Percentiles rank a stretch among this genome's conserved stretches.
Conservation (phyloP, 2,329 filamentous ascomycete genomes). For the Sporothrix inflata region DNA sequence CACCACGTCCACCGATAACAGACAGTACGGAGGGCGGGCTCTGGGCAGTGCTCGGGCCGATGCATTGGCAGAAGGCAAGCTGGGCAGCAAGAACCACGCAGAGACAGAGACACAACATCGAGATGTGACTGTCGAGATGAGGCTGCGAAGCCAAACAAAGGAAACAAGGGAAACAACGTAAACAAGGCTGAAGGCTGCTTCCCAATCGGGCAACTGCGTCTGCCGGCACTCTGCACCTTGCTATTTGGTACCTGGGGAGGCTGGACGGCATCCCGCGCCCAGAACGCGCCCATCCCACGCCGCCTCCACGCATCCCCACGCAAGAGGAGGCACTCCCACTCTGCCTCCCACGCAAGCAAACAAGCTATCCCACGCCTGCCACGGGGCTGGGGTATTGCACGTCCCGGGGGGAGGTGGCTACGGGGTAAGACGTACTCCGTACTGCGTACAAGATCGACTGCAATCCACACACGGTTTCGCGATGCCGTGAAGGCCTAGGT, state of each 20-base stretch:
- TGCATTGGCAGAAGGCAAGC: no score
- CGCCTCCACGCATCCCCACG: conserved; percentile 19
- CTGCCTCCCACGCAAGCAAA: neutral
- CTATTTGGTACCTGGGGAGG: neutral
- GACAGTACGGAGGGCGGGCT: neutral
- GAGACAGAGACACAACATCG: neutral
- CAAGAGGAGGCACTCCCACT: neutral
- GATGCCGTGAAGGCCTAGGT: no score
- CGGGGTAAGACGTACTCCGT: no score
- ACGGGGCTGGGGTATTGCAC: neutral
- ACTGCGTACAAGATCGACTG: no score
- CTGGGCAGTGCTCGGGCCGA: neutral
- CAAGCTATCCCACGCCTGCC: neutral
- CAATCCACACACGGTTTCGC: no score
- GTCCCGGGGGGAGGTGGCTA: no score
- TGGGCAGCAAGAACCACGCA: neutral
- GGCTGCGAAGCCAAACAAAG: no score
- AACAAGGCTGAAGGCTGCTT: neutral
- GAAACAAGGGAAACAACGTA: neutral
- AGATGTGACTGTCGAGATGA: neutral
- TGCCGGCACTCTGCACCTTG: neutral
- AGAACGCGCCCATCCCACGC: conserved; percentile 9
- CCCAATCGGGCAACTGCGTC: neutral
- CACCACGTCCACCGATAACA: neutral
- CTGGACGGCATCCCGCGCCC: neutral